Base-by-base conservation (phyloP, 2,329 filamentous ascomycete species). In the Aspergillus sp. region DNA sequence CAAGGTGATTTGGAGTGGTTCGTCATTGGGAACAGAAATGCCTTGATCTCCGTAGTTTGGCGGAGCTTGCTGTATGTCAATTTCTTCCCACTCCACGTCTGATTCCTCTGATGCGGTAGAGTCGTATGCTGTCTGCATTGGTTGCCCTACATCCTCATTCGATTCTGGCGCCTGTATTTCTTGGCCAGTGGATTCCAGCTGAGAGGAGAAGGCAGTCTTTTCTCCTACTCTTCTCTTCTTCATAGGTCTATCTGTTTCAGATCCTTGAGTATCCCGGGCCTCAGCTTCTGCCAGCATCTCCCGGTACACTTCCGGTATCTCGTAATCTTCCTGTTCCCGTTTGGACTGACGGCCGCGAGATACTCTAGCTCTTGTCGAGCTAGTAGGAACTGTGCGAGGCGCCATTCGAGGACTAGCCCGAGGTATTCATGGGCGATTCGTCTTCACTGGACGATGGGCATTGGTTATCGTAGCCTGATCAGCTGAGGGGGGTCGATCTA, bases 31-130 rank as follows among this genome's bases (percentile, higher is more conserved):
- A 6, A 26, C 30, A 8, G 45, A 52, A 45, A 29, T 57, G 57
- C 50, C 48, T 43, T 46, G 59, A 30, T 43, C 44, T 43, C 19
- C 19, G 48, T 48, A 55, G 19, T 50, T 55, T 51, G 56, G 43
- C 49, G 62, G 44, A 49, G 61, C 8, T 49, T 62, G 57, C 45
- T 69, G 63, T 12, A 77, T 61, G 46, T 75, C 72, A 41, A 82
- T 72, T 52, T 82, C 80, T 63, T 85, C 81, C 74, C 81, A 85
- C 41, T 82, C 80, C 49, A 78, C 66, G 44, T 82, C 79, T 44
- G 78, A 79, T n/a, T 77, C 77, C 49, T 79, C 78, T 9, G 75
- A 75, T 30, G 77, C 70, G 61, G 57, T 52, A 8, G 61, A 64
- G 35, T 68, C 63, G 53, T 66, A 68, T 7, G 62, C 52, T 3